These are phyloP conservation scores for Puccinia coronata DNA, from an alignment of 1,284 basidiomycete genomes.

Conservation along the genomic window DNA sequence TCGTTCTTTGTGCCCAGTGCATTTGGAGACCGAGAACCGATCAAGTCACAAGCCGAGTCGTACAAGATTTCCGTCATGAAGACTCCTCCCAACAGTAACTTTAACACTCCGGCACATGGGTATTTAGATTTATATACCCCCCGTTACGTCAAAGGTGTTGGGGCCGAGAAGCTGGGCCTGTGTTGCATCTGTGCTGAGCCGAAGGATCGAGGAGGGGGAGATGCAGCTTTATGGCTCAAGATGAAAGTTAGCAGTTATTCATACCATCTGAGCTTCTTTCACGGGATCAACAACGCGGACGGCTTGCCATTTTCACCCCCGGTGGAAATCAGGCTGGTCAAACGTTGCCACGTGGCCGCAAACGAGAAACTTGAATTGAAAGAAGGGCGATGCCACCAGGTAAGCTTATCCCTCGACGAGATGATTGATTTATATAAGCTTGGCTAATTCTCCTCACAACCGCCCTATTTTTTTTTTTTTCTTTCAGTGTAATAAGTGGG, in stretches of 20 bases:
- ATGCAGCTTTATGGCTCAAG: conserved; percentile 68
- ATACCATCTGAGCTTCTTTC: conserved; percentile 50
- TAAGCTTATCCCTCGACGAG: not conserved
- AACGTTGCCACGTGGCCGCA: conserved; percentile 62
- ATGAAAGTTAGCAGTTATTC: conserved; percentile 75
- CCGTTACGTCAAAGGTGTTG: conserved; percentile 71
- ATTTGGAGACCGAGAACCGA: conserved; percentile 46
- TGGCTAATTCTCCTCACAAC: not conserved
- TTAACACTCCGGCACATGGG: conserved; percentile 50
- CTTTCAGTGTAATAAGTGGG: conserved; percentile 67
- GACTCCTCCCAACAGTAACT: conserved; percentile 34
- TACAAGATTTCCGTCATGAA: conserved; percentile 30
- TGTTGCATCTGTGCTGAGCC: conserved; percentile 75
- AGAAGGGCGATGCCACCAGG: conserved; percentile 72
- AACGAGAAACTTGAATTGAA: conserved; percentile 66
- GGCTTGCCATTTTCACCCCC: conserved; percentile 75
- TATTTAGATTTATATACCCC: conserved; percentile 71
- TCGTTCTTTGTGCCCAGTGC: conserved; percentile 48
- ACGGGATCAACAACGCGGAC: conserved; percentile 58
- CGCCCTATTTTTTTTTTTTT: too few relatives aligned
- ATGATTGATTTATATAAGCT: not conserved
- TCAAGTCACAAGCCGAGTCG: conserved; percentile 32
- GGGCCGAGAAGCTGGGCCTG: conserved; percentile 70
- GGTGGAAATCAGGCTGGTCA: conserved; percentile 64
- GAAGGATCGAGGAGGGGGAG: conserved; percentile 67